Evolutionary conservation across 441 rosid genomes (phyloP).

Genomic region (Corymbia citriodora): DNA sequence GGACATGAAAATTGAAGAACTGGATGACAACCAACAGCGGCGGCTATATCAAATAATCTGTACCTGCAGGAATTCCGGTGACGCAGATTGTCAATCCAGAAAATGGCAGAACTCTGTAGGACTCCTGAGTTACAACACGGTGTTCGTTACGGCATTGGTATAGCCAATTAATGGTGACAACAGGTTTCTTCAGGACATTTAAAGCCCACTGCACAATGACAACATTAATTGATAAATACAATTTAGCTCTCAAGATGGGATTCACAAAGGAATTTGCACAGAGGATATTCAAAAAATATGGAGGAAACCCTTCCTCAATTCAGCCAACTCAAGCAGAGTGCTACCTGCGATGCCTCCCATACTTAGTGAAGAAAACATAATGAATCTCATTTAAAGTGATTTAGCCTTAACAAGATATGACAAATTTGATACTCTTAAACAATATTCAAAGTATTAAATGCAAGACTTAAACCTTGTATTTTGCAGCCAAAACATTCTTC

Average conservation of each 20-base stretch:
- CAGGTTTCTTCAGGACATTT: conserved; percentile 79
- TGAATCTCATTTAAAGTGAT: not conserved
- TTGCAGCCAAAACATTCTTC: conserved; percentile 93
- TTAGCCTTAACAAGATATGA: not conserved
- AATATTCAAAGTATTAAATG: not conserved
- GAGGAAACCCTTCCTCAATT: not conserved
- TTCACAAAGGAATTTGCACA: not conserved
- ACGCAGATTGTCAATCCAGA: conserved; percentile 80
- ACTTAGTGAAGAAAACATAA: not conserved
- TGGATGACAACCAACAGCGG: conserved; percentile 5
- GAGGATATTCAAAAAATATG: not conserved
- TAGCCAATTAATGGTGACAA: conserved; percentile 78
- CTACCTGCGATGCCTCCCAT: not conserved
- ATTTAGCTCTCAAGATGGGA: not conserved
- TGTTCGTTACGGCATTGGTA: conserved; percentile 92
- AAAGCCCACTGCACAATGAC: conserved; percentile 78
- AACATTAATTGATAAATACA: not conserved
- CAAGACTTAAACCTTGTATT: conserved; percentile 67
- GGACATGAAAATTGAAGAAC: conserved; percentile 20
- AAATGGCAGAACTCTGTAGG: conserved; percentile 86
- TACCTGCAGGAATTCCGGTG: conserved; percentile 79
- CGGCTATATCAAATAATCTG: not conserved
- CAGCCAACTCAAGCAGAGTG: not conserved
- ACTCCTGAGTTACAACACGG: conserved; percentile 92
- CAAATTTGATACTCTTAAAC: not conserved